Conservation (phyloP, 495 filamentous ascomycete genomes). For the Aspergillus ostianus region DNA sequence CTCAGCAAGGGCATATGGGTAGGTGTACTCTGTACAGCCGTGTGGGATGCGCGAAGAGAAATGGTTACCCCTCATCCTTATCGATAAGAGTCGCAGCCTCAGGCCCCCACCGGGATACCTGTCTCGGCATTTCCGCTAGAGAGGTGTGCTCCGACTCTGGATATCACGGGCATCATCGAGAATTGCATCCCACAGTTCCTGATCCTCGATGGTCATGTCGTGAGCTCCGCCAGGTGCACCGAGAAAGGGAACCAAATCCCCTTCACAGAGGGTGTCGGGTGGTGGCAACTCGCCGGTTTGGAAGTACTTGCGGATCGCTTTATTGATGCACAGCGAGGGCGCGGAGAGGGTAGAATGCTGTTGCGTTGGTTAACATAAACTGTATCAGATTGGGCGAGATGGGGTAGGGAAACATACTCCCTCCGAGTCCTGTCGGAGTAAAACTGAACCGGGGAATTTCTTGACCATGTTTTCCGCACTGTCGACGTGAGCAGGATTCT, state of each 20-base stretch:
- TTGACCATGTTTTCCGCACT: conserved; percentile 51
- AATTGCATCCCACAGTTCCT: conserved; percentile 22
- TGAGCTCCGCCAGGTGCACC: conserved; percentile 13
- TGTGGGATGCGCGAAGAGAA: no score
- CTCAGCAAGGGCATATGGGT: no score
- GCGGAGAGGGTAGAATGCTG: conserved; percentile 48
- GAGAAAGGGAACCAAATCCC: conserved; percentile 34
- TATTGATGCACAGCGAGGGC: conserved; percentile 47
- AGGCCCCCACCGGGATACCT: neutral
- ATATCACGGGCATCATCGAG: conserved; percentile 18
- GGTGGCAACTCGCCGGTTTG: conserved; percentile 45
- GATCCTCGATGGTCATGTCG: conserved; percentile 16
- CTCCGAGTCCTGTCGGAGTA: conserved; percentile 53
- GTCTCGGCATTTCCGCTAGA: neutral
- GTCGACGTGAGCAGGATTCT: conserved; percentile 10
- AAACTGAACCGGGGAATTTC: conserved; percentile 49
- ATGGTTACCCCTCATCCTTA: neutral
- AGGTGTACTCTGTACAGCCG: no score
- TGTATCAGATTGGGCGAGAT: neutral
- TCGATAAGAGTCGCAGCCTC: neutral
- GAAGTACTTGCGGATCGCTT: conserved; percentile 45
- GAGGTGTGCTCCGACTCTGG: neutral
- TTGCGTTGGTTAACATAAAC: neutral
- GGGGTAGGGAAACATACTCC: conserved; percentile 42
- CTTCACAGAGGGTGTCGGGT: conserved; percentile 39